Base-by-base conservation (phyloP, 345 rosid genomes). In the Pugionium cornutum region DNA sequence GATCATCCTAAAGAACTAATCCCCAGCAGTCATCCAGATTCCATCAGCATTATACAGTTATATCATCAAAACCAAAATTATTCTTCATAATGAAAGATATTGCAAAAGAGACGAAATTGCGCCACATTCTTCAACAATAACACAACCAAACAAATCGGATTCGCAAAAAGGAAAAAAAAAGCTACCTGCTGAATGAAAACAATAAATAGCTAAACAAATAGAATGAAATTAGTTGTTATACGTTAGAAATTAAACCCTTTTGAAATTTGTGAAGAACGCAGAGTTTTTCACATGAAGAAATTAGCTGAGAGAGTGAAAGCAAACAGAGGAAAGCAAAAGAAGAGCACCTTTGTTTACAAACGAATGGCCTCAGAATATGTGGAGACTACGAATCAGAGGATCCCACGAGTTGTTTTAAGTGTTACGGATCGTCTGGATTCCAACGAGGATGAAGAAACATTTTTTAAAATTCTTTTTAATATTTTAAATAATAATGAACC, bases 341-440 rank as follows among this genome's bases (percentile, higher is more conserved):
- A 61, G 0, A 30, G 37, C 25, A 59, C 72, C 72, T 67, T 45
- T 39, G 42, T 43, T 52, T 53, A 62, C 33, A 33, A 40, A 33
- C 36, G 47, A 69, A 45, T 31, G 18, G 72, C 3, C 55, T 73
- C 72, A 57, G 72, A 73, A 73, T 60, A 58, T 51, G 72, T 69
- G 49, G 63, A 69, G 80, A 76, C 18, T 18, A 18, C 18, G 18
- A 18, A 18, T 18, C 18, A 18, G 18, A 18, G 18, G 18, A 18
- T 18, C 18, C 18, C 18, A 18, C 18, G 18, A 18, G 18, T 18
- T 18, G 18, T 18, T 18, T 18, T 18, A 18, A 18, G 18, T 0
- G 18, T 18, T 18, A 18, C 0, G 18, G 18, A 18, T 18, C 18
- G 18, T 18, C 18, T 18, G 18, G 18, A 18, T 18, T 18, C 18